Percentiles rank a stretch among this genome's conserved stretches.
Evolutionary conservation across 495 filamentous ascomycete species (phyloP).

Genomic region (Lineolata rhizophorae): DNA sequence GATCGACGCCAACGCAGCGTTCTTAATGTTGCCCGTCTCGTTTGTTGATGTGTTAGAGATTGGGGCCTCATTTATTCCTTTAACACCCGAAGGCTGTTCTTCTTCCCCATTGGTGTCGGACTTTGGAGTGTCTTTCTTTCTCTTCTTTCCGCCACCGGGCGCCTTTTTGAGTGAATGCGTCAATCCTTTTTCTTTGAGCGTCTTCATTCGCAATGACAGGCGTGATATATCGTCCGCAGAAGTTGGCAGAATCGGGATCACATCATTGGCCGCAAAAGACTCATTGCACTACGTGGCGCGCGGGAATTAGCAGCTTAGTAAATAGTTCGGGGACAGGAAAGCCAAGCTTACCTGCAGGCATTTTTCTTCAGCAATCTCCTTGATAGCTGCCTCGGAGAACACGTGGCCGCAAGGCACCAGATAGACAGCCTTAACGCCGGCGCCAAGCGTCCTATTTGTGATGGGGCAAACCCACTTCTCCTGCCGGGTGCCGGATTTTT

Average conservation of each 20-base stretch:
- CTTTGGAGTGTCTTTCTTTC: too few relatives aligned
- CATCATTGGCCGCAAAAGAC: slow-evolving; percentile 48
- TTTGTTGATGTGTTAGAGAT: not conserved
- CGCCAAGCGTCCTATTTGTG: slow-evolving; percentile 67
- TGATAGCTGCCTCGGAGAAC: slow-evolving; percentile 66
- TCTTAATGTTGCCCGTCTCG: not conserved
- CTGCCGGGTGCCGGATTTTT: slow-evolving; percentile 19
- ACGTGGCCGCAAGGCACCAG: slow-evolving; percentile 91
- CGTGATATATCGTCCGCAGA: slow-evolving; percentile 46
- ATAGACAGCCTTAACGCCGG: slow-evolving; percentile 62
- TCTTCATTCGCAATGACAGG: slow-evolving; percentile 38
- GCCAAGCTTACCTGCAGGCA: slow-evolving; percentile 38
- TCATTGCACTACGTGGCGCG: slow-evolving; percentile 40
- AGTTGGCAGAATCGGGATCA: slow-evolving; percentile 62
- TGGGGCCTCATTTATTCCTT: not conserved
- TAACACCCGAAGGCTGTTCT: not conserved
- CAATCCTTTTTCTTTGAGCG: slow-evolving; percentile 44
- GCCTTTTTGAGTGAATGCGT: slow-evolving; percentile 80
- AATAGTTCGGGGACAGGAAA: too few relatives aligned
- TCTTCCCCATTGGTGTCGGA: not conserved
- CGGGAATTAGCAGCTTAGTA: not conserved
- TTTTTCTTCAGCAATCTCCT: slow-evolving; percentile 43
- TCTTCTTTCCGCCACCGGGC: slow-evolving; percentile 45
- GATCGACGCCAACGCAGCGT: not conserved
- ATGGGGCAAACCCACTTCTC: slow-evolving; percentile 62